phyloP scores from a whole-genome alignment of 75 land plant genomes.

The Azolla pinnata region DNA sequence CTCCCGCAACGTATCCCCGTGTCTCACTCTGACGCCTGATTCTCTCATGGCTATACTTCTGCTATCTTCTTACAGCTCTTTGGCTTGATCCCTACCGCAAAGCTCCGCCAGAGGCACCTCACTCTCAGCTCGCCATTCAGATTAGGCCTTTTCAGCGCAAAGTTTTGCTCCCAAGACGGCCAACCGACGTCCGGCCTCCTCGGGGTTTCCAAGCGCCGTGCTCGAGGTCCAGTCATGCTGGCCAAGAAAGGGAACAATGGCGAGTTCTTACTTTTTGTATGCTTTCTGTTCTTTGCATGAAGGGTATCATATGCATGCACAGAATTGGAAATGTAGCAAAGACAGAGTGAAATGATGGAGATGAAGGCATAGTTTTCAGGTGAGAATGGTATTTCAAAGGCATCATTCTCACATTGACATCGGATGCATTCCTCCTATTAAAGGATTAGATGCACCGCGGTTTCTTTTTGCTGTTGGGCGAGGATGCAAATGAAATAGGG shows the following conservation, averaged over 20 bases:
- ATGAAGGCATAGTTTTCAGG: not conserved
- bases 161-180: not conserved
- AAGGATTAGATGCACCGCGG: too few relatives aligned
- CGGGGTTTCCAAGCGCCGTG: not conserved
- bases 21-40: too few relatives aligned
- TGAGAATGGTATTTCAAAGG: not conserved
- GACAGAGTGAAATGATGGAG: not conserved
- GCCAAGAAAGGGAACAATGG: slow-evolving; percentile 1
- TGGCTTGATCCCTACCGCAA: not conserved
- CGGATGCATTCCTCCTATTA: not conserved
- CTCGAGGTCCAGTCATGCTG: not conserved
- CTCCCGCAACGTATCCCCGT: too few relatives aligned
- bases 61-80: not conserved
- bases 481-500: too few relatives aligned
- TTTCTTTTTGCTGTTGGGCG: too few relatives aligned
- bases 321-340: not conserved
- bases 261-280: not conserved
- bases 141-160: not conserved
- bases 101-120: not conserved
- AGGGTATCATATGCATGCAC: not conserved
- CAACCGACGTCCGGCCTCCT: not conserved
- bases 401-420: not conserved
- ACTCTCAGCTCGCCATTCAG: not conserved
- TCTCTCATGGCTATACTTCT: not conserved
- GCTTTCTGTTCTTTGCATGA: not conserved